phyloP scores from a whole-genome alignment of 768 basidiomycete species.

The Tylopilus rubrobrunneus region DNA sequence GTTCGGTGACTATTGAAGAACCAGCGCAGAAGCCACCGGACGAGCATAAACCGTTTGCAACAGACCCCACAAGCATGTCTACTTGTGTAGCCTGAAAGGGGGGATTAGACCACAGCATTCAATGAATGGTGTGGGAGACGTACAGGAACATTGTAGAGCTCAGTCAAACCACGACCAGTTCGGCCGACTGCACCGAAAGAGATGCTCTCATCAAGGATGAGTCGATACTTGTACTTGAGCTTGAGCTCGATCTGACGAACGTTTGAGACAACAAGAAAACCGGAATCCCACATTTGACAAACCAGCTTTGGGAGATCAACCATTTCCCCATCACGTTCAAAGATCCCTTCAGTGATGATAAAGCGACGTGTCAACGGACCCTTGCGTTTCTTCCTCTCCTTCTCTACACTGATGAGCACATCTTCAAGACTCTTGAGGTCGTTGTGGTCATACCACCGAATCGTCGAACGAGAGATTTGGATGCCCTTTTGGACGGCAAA shows the following conservation, averaged over 20 bases:
- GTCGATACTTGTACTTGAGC: conserved; percentile 90
- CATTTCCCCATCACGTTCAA: conserved; percentile 92
- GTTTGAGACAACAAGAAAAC: background rate
- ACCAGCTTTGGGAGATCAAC: conserved; percentile 90
- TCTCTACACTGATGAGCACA: conserved; percentile 77
- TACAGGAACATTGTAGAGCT: conserved; percentile 91
- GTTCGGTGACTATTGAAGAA: conserved; percentile 73
- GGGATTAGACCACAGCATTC: background rate
- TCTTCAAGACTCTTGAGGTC: conserved; percentile 89
- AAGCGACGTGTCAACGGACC: conserved; percentile 84
- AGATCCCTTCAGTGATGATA: conserved; percentile 96
- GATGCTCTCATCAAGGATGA: conserved; percentile 90
- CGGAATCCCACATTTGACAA: conserved; percentile 24
- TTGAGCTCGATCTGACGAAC: conserved; percentile 83
- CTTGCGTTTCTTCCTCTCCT: conserved; percentile 82
- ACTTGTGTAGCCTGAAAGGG: conserved; percentile 71
- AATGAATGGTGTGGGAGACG: conserved; percentile 23
- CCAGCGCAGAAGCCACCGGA: conserved; percentile 96
- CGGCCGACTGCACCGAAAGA: conserved; percentile 92
- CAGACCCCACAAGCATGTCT: conserved; percentile 92
- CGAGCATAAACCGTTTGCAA: conserved; percentile 78
- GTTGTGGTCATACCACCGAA: conserved; percentile 97
- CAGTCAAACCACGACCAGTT: conserved; percentile 92
- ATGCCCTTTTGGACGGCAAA: conserved; percentile 96
- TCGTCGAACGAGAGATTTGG: conserved; percentile 85